A percentile compares a stretch with the other conserved stretches of the same genome.
phyloP scores from a whole-genome alignment of 2,329 filamentous ascomycete genomes.

The Cladosporium colombiae region DNA sequence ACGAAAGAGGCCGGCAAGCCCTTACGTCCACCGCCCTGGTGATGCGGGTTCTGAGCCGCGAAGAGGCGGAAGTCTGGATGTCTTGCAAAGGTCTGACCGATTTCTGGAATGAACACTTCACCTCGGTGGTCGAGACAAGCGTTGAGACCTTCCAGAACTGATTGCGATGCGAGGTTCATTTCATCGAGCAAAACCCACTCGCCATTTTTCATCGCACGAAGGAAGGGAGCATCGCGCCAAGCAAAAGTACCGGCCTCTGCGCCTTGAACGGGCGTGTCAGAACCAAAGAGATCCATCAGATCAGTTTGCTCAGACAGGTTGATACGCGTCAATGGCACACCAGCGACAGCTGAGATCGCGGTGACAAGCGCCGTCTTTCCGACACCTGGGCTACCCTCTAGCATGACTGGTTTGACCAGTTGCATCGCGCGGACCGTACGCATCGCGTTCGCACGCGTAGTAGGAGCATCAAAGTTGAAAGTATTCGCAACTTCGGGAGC shows the following conservation, averaged over 20 bases:
- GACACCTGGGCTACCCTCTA: constrained; percentile 97
- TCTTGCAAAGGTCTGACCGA: constrained; percentile 89
- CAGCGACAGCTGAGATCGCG: constrained; percentile 77
- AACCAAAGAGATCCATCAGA: constrained; percentile 94
- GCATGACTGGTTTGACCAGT: constrained; percentile 83
- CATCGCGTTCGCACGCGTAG: constrained; percentile 87
- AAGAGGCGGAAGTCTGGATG: constrained; percentile 93
- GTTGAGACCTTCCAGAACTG: constrained; percentile 92
- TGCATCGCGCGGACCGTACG: constrained; percentile 86
- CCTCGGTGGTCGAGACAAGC: constrained; percentile 95
- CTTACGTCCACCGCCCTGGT: constrained; percentile 93
- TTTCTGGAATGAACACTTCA: constrained; percentile 90
- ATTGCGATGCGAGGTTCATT: constrained; percentile 98
- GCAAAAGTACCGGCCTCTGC: constrained; percentile 86
- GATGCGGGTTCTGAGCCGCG: constrained; percentile 95
- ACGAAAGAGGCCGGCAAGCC: constrained; percentile 94
- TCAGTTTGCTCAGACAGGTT: constrained; percentile 98
- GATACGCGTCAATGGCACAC: constrained; percentile 83
- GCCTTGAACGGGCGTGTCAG: constrained; percentile 93
- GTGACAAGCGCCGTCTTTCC: constrained; percentile 94
- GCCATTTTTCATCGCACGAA: constrained; percentile 93
- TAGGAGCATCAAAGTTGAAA: constrained; percentile 85
- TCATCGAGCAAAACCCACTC: constrained; percentile 97
- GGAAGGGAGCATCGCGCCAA: constrained; percentile 93
- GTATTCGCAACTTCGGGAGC: background rate